Evolutionary conservation across 2,329 filamentous ascomycete species (phyloP).

Genomic region (Botrytis elliptica): DNA sequence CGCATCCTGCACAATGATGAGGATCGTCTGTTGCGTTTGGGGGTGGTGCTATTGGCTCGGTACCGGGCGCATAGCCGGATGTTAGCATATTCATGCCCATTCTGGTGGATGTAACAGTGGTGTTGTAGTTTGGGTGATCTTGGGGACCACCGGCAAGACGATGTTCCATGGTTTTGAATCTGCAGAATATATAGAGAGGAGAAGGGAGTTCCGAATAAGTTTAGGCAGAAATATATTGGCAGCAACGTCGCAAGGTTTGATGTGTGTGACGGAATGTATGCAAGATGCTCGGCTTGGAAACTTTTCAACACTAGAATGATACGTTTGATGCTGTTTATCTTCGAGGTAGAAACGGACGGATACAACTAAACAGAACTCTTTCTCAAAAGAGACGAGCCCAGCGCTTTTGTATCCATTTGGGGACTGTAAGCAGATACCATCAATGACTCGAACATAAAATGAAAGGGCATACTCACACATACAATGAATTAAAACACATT

Average conservation of each 20-base stretch:
- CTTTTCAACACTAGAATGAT: background rate
- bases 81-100: background rate
- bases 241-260: background rate
- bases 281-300: background rate
- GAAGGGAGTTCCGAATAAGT: background rate
- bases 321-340: background rate
- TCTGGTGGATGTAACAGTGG: background rate
- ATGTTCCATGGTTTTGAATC: background rate
- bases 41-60: background rate
- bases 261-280: background rate
- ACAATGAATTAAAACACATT: background rate
- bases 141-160: background rate
- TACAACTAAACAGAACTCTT: background rate
- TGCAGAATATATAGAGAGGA: background rate
- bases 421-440: accelerated
- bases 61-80: background rate
- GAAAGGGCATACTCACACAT: background rate
- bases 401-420: background rate
- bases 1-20: background rate
- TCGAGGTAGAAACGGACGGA: accelerated
- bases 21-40: background rate
- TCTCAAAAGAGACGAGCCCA: background rate
- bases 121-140: background rate
- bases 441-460: background rate
- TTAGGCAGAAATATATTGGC: background rate